Evolutionary conservation across 495 filamentous ascomycete species (phyloP), one percentile per base, ranked within the genome.

Genomic region (Thozetella sp.): DNA sequence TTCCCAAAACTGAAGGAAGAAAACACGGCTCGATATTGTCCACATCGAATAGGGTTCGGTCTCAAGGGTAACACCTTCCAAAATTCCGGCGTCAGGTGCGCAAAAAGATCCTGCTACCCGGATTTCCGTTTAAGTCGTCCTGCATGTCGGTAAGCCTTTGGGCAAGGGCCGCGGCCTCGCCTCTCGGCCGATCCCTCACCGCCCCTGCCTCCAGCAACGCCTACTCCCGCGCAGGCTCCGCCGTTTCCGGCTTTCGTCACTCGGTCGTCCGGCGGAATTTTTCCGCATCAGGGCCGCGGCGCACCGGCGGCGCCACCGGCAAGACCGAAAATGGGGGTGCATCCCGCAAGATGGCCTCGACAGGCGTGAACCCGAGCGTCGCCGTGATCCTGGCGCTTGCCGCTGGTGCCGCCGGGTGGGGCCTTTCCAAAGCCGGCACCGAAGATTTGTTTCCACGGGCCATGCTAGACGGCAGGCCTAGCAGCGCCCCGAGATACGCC

Each of bases 401-500:
- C 51, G 68, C 71, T 19, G 69, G 71, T 1, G 75, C 80, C 25
- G 73, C 76, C 15, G 76, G 77, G 2, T 80, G 74, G 68, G 74
- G 73, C 1, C 53, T 76, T 13, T 66, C 70, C n/a, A 65, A 72
- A 27, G 45, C 68, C 19, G 59, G 61, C 12, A 61, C 70, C 22
- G 61, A 58, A 3, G 60, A 62, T 27, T 61, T 72, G 22, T 40
- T 23, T 20, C 66, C 68, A 22, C 65, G 67, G 19, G 64, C 73
- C 20, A 70, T 75, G 57, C 63, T 76, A 17, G 74, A 81, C 50
- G 71, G 73, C 45, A 72, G 72, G 40, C 72, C 57, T 12, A 25
- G 64, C 37, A 40, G 63, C 13, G 64, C 67, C 55, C 75, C 76
- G 1, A 69, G 68, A 46, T 85, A 84, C 65, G 82, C 81, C 40